Conservation (phyloP, 331 rosid genomes). For the Rhamnella rubrinervis region DNA sequence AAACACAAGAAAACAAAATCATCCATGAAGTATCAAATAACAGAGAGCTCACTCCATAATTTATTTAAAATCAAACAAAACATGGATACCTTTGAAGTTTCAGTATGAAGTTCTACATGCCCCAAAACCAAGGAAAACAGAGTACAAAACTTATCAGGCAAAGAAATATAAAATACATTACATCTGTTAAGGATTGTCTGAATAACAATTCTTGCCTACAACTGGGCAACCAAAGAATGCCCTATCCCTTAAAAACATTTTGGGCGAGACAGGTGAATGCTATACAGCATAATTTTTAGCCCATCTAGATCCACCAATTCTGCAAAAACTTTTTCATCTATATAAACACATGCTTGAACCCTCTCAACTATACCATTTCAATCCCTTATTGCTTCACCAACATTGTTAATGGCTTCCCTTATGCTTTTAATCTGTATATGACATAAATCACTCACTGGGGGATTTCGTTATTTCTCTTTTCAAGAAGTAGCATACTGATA, state of each 20-base stretch:
- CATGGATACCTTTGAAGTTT: neutral
- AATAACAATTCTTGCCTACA: conserved; percentile 11
- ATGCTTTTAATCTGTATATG: conserved; percentile 8
- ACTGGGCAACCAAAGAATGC: conserved; percentile 23
- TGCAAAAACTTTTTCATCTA: conserved; percentile 16
- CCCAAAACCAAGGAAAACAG: neutral
- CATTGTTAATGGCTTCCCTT: conserved; percentile 8
- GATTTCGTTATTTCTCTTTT: neutral
- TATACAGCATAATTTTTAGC: neutral
- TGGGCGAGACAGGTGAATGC: conserved; percentile 17
- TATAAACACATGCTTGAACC: conserved; percentile 7
- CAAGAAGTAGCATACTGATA: neutral
- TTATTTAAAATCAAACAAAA: neutral
- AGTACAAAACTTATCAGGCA: neutral
- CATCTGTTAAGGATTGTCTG: neutral
- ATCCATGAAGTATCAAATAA: neutral
- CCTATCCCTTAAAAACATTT: conserved; percentile 18
- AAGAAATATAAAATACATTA: no score
- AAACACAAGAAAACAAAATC: neutral
- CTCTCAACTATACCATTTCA: conserved; percentile 23
- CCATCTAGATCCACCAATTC: conserved; percentile 19
- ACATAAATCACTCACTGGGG: conserved; percentile 7
- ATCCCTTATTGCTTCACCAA: conserved; percentile 23
- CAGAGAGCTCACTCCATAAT: neutral
- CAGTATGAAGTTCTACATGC: neutral